A percentile compares a stretch with the other conserved stretches of the same genome.
Conservation (phyloP, 78 protist genomes). For the Cavenderia fasciculata region DNA sequence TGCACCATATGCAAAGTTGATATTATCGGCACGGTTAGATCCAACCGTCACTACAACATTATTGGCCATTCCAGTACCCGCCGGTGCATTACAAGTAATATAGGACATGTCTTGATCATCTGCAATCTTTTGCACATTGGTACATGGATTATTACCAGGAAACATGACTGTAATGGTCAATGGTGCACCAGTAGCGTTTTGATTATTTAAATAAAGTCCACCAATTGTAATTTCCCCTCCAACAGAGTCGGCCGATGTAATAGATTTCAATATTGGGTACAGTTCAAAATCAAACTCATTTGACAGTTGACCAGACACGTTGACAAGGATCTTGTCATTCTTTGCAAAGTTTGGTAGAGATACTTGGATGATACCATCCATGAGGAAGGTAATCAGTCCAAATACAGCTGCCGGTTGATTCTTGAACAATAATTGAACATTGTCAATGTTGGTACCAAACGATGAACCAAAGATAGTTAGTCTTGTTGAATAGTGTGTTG, state of each 20-base stretch:
- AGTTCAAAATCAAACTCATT: neutral
- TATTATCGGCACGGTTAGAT: neutral
- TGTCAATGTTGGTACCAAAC: no score
- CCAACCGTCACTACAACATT: neutral
- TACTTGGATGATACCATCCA: neutral
- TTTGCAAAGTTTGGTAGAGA: neutral
- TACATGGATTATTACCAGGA: neutral
- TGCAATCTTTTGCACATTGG: neutral
- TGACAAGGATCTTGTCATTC: neutral
- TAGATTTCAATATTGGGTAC: neutral
- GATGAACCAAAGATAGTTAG: no score
- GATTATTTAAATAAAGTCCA: neutral
- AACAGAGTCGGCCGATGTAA: neutral
- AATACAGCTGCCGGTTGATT: neutral
- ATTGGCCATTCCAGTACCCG: conserved; percentile 1
- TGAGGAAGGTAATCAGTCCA: neutral
- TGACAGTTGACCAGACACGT: neutral
- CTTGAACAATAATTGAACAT: no score
- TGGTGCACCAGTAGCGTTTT: no score
- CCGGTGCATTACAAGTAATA: neutral
- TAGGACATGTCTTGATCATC: neutral
- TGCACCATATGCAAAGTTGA: neutral
- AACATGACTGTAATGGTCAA: neutral
- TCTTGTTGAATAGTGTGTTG: no score
- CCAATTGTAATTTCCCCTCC: neutral